Percentiles rank a stretch among this genome's conserved stretches.
Conservation (phyloP, 2,329 filamentous ascomycete species). For the Colletotrichum falcatum region DNA sequence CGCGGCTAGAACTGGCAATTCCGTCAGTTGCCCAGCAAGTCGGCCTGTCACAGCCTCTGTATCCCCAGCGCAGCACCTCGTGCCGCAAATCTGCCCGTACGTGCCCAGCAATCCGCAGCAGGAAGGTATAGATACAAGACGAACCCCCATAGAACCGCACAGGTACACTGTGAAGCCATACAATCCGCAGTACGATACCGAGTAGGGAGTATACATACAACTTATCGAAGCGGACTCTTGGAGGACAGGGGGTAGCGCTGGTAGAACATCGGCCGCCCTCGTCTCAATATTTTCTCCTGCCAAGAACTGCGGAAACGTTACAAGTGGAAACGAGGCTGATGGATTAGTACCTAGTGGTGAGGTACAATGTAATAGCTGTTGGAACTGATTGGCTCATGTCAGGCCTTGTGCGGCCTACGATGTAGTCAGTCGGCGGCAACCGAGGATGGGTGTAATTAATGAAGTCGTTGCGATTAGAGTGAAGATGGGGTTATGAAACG, state of each 20-base stretch:
- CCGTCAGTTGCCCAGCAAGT: constrained; percentile 19
- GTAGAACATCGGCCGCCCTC: constrained; percentile 5
- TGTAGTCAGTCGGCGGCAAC: constrained; percentile 38
- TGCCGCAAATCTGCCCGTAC: constrained; percentile 10
- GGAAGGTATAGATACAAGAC: too few relatives aligned
- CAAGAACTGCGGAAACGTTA: constrained; percentile 35
- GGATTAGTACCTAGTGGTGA: constrained; percentile 12
- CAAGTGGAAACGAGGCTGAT: constrained; percentile 35
- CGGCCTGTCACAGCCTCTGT: constrained; percentile 2
- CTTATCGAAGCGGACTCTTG: constrained; percentile 13
- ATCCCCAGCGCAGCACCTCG: background rate
- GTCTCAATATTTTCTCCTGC: constrained; percentile 37
- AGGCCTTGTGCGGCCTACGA: constrained; percentile 15
- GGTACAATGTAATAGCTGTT: too few relatives aligned
- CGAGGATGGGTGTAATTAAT: constrained; percentile 34
- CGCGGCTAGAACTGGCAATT: constrained; percentile 41
- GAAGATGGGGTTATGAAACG: constrained; percentile 34
- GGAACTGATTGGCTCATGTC: too few relatives aligned
- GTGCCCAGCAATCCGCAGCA: constrained; percentile 10
- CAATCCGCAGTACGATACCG: too few relatives aligned
- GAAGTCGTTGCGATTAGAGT: constrained; percentile 39
- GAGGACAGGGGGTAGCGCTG: constrained; percentile 22
- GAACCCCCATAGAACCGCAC: too few relatives aligned
- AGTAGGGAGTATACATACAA: too few relatives aligned
- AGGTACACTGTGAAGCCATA: too few relatives aligned